Evolutionary conservation across 208 protist genomes (phyloP), one percentile per base, ranked within the genome.

Genomic region (Sergeia podlipaevii): DNA sequence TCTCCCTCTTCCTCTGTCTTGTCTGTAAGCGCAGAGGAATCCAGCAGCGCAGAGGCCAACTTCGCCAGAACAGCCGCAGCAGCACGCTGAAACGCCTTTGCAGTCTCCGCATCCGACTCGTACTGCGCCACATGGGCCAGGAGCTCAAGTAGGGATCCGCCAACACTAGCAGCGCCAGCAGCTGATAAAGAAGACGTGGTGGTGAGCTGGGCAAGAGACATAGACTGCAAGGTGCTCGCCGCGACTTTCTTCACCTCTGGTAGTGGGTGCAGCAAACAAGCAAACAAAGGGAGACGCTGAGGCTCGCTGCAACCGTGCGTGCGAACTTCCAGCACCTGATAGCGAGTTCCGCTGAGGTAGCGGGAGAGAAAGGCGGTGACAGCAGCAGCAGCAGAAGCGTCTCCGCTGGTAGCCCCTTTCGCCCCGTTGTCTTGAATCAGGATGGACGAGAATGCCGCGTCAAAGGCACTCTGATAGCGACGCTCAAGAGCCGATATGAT

Each of bases 311-410:
- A 57, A 37, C 38, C 54, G 33, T 29, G 13, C 39, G 49, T 46
- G 24, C 48, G 24, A 29, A 93, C 74, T 30, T 78, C 67, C 17
- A 93, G 52, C 60, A 86, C 60, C 61, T 77, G 63, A 61, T 89
- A 94, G 5, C 80, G 79, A 13, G 82, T 82, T 42, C 82, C 87
- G 37, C 66, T 57, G 51, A 90, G 74, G 66, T 91, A 78, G n/a
- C 69, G 77, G 7, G 80, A 51, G 1, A 93, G 71, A 60, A 89
- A 89, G 24, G 58, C 60, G 36, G 57, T 47, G 10, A 73, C 77
- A 1, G 70, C 53, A 13, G 47, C 38, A 15, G 63, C 53, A 33
- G 72, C 71, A 17, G 47, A 48, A 7, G 57, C 42, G 46, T 75
- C 54, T 0, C 7, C 34, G n/a, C 26, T 29, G 53, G 17, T 0